Evolutionary conservation across 2,329 filamentous ascomycete genomes (phyloP).

Genomic region (Hymenoscyphus scutula): DNA sequence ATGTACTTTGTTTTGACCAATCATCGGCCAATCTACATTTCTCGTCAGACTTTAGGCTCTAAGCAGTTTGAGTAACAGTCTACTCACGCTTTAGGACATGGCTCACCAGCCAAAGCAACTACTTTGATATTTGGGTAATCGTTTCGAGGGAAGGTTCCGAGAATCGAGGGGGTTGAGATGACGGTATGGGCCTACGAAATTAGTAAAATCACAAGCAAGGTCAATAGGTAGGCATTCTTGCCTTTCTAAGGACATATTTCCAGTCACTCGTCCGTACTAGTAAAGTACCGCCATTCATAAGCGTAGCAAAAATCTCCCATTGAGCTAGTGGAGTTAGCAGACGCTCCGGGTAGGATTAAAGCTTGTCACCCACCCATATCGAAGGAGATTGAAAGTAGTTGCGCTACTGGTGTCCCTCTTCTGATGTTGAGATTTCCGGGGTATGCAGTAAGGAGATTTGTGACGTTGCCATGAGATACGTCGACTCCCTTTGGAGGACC

Average conservation of each 20-base stretch:
- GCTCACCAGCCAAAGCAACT: constrained; percentile 54
- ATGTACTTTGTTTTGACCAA: constrained; percentile 49
- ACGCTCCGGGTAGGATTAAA: too few relatives aligned
- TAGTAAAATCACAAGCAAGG: neutral
- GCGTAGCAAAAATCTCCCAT: constrained; percentile 57
- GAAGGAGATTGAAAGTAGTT: constrained; percentile 57
- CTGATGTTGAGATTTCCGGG: constrained; percentile 52
- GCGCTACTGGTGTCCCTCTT: constrained; percentile 51
- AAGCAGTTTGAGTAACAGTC: neutral
- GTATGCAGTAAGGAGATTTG: constrained; percentile 50
- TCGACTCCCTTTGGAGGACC: constrained; percentile 84
- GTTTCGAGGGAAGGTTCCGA: constrained; percentile 48
- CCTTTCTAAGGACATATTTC: constrained; percentile 46
- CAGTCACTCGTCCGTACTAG: constrained; percentile 51
- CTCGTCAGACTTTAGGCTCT: neutral
- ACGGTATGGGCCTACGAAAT: constrained; percentile 41
- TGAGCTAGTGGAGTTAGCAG: constrained; percentile 43
- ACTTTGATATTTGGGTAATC: constrained; percentile 51
- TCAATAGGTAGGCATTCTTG: constrained; percentile 31
- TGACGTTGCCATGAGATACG: constrained; percentile 53
- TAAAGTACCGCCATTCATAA: constrained; percentile 58
- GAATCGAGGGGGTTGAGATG: constrained; percentile 54
- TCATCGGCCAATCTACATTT: constrained; percentile 48
- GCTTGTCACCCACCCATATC: constrained; percentile 52
- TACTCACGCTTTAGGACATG: constrained; percentile 45